Percentiles rank a stretch among this genome's conserved stretches.
Conservation (phyloP, 2,329 filamentous ascomycete species). For the Fulvia fulva region DNA sequence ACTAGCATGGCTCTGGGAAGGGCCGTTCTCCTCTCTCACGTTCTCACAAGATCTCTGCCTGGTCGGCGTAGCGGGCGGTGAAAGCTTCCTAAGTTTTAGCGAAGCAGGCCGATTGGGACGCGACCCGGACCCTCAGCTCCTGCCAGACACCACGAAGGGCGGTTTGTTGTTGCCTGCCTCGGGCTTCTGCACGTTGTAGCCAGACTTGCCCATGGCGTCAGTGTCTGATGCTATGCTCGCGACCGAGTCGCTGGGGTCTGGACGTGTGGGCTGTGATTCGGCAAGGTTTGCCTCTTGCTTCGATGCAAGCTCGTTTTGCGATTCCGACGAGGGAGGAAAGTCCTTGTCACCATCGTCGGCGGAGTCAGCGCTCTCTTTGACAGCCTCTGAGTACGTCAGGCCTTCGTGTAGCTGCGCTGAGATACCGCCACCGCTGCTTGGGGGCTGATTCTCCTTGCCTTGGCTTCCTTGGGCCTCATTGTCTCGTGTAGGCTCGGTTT, state of each 20-base stretch:
- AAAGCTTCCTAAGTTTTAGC: not conserved
- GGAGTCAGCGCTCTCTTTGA: not conserved
- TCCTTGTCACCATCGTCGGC: not conserved
- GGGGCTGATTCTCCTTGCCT: slow-evolving; percentile 5
- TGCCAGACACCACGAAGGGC: not conserved
- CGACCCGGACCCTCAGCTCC: slow-evolving; percentile 5
- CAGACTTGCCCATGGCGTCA: slow-evolving; percentile 30
- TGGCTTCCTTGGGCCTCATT: slow-evolving; percentile 3
- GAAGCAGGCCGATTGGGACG: slow-evolving; percentile 5
- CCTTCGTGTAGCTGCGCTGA: not conserved
- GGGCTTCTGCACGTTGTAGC: slow-evolving; percentile 13
- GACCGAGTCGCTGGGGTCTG: slow-evolving; percentile 8
- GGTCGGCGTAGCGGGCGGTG: slow-evolving; percentile 1
- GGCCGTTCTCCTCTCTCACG: not conserved
- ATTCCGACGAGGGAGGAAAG: not conserved
- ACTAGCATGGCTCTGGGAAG: not conserved
- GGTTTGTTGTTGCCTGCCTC: not conserved
- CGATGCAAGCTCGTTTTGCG: slow-evolving; percentile 16
- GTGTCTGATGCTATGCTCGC: slow-evolving; percentile 19
- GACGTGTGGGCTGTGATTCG: slow-evolving; percentile 18
- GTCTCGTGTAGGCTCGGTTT: slow-evolving; percentile 11
- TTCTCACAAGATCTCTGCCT: slow-evolving; percentile 1
- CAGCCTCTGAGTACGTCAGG: not conserved
- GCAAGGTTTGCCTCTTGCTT: slow-evolving; percentile 25
- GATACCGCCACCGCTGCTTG: not conserved